Percentiles rank a stretch among this genome's conserved stretches.
Conservation (phyloP, 2,329 filamentous ascomycete genomes). For the Emmonsiellopsis sp. region DNA sequence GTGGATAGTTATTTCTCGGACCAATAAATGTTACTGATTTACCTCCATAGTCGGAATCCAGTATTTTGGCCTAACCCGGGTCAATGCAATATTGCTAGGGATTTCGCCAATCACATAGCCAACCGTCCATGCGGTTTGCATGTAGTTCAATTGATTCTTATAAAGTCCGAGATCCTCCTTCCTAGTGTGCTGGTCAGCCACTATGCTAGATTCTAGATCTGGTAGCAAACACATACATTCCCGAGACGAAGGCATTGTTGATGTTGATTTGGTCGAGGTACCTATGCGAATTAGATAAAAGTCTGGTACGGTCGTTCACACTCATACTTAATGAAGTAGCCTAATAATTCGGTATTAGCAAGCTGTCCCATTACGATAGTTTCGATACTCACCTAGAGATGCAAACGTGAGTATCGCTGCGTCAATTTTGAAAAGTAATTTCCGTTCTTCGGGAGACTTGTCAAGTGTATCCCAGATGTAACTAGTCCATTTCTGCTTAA, state of each 20-base stretch:
- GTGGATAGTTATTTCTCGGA: neutral
- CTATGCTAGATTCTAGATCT: neutral
- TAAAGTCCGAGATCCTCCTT: conserved; percentile 46
- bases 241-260: conserved; percentile 40
- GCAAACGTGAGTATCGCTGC: conserved; percentile 41
- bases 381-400: conserved; percentile 24
- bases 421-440: conserved; percentile 43
- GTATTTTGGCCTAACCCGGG: conserved; percentile 37
- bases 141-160: conserved; percentile 48
- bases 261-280: conserved; percentile 38
- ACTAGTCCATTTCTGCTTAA: conserved; percentile 37
- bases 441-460: conserved; percentile 41
- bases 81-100: conserved; percentile 44
- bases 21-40: conserved; percentile 7
- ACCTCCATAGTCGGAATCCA: conserved; percentile 43
- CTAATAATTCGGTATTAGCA: neutral
- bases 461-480: conserved; percentile 48
- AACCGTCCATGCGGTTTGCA: conserved; percentile 49
- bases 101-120: conserved; percentile 51
- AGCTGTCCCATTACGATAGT: neutral
- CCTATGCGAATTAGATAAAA: conserved; percentile 43
- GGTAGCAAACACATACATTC: conserved; percentile 28
- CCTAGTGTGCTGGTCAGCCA: conserved; percentile 20
- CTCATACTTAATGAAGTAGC: neutral
- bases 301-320: neutral